A percentile compares a stretch with the other conserved stretches of the same genome.
Conservation (phyloP, 495 filamentous ascomycete genomes). For the Penicillium pancosmium region DNA sequence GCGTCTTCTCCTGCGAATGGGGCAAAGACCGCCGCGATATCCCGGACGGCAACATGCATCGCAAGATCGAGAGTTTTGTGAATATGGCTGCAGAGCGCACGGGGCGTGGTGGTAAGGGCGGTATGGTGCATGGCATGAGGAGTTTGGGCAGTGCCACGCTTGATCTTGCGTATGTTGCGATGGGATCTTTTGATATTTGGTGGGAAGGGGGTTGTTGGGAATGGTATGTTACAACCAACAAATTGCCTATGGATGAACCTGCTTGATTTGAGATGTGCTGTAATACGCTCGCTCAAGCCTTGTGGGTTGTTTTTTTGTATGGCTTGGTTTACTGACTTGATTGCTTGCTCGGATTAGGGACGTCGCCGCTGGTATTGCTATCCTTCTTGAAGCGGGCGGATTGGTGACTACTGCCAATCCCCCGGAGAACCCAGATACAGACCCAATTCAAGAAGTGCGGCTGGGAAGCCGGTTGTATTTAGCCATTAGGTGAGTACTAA, state of each 20-base stretch:
- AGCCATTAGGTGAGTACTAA: slow-evolving; percentile 55
- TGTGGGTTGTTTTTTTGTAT: neutral
- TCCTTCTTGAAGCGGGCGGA: slow-evolving; percentile 62
- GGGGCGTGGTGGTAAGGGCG: slow-evolving; percentile 60
- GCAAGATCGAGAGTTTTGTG: slow-evolving; percentile 70
- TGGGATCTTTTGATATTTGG: slow-evolving; percentile 61
- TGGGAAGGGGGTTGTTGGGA: slow-evolving; percentile 65
- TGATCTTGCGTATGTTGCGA: slow-evolving; percentile 59
- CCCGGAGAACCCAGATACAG: slow-evolving; percentile 54
- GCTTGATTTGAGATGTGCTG: neutral
- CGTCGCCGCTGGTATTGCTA: slow-evolving; percentile 58
- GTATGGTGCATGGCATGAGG: slow-evolving; percentile 60
- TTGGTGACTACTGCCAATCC: slow-evolving; percentile 69
- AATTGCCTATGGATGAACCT: too few relatives aligned
- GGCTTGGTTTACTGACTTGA: neutral
- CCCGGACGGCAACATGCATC: slow-evolving; percentile 61
- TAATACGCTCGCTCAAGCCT: neutral
- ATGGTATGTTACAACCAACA: slow-evolving; percentile 38
- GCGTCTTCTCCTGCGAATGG: slow-evolving; percentile 72
- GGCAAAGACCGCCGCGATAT: slow-evolving; percentile 68
- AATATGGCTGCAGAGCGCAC: slow-evolving; percentile 69
- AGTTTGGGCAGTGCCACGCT: slow-evolving; percentile 65
- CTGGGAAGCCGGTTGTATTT: slow-evolving; percentile 67
- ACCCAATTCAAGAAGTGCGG: slow-evolving; percentile 56
- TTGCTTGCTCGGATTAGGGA: slow-evolving; percentile 39